These are phyloP conservation scores for Ustilago hordei DNA, from an alignment of 1,284 basidiomycete species.

Conservation along the genomic window DNA sequence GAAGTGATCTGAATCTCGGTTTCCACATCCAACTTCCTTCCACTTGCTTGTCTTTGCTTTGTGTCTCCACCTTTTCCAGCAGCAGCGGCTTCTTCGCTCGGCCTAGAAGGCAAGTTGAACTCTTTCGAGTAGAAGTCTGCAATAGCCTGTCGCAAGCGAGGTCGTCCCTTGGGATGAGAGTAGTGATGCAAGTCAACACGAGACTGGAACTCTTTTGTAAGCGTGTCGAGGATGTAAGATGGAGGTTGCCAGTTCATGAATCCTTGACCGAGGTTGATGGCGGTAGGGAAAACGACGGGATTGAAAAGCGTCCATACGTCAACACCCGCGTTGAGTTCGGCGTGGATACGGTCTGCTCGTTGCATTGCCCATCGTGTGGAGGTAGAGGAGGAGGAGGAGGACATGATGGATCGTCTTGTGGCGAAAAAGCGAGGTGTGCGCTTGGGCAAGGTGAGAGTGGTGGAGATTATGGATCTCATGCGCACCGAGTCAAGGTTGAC, in stretches of 20 bases:
- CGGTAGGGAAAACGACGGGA: slow-evolving; percentile 62
- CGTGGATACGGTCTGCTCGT: slow-evolving; percentile 48
- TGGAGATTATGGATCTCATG: slow-evolving; percentile 22
- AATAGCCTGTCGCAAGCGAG: slow-evolving; percentile 60
- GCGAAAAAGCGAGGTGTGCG: slow-evolving; percentile 1
- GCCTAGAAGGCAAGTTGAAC: slow-evolving; percentile 48
- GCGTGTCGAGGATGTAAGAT: slow-evolving; percentile 51
- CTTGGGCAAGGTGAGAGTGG: not conserved
- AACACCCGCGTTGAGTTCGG: slow-evolving; percentile 55
- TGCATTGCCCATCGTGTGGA: slow-evolving; percentile 48
- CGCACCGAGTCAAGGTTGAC: not conserved
- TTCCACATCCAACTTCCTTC: slow-evolving; percentile 82
- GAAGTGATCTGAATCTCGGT: slow-evolving; percentile 92
- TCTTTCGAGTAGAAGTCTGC: slow-evolving; percentile 47
- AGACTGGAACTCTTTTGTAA: slow-evolving; percentile 36
- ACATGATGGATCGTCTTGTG: slow-evolving; percentile 28
- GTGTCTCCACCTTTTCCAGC: slow-evolving; percentile 14
- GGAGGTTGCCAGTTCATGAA: slow-evolving; percentile 69
- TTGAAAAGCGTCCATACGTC: slow-evolving; percentile 69
- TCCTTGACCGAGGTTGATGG: slow-evolving; percentile 68
- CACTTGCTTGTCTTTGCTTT: slow-evolving; percentile 61
- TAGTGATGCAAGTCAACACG: slow-evolving; percentile 68
- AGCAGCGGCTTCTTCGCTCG: slow-evolving; percentile 45
- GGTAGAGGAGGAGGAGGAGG: slow-evolving; percentile 10
- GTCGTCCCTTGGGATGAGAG: slow-evolving; percentile 64